Conservation (phyloP, 495 filamentous ascomycete species). For the Pseudoneurospora amorphoporcata region DNA sequence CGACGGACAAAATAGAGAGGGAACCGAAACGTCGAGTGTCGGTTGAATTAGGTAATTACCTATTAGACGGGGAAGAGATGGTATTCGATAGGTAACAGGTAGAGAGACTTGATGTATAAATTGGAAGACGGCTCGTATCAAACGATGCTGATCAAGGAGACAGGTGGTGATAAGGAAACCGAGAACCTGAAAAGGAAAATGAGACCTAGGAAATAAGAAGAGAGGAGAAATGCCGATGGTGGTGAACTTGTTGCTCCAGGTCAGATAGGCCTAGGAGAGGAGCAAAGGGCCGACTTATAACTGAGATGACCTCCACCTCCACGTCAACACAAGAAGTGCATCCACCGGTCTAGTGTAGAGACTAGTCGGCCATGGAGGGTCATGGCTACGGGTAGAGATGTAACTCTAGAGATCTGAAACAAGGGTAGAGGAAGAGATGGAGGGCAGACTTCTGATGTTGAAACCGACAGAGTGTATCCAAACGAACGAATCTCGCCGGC, state of each 20-base stretch:
- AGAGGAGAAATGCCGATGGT: not conserved
- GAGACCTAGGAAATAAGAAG: not conserved
- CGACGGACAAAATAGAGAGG: not conserved
- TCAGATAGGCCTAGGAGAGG: not conserved
- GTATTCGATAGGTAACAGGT: not conserved
- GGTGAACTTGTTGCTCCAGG: not conserved
- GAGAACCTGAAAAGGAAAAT: not conserved
- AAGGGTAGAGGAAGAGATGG: conserved; percentile 18
- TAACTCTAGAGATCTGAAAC: conserved; percentile 33
- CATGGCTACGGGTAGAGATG: conserved; percentile 6
- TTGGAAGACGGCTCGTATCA: conserved; percentile 29
- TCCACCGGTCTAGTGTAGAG: not conserved
- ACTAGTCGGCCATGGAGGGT: not conserved
- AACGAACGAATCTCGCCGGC: conserved; percentile 29
- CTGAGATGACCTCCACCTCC: not conserved
- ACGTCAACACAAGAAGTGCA: not conserved
- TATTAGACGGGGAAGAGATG: conserved; percentile 8
- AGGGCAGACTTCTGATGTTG: conserved; percentile 29
- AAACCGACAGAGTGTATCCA: conserved; percentile 40
- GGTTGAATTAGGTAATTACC: conserved; percentile 14
- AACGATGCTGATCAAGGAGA: conserved; percentile 21
- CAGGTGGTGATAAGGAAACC: not conserved
- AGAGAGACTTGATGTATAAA: not conserved
- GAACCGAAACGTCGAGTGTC: conserved; percentile 4
- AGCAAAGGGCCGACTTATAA: conserved; percentile 19